These are phyloP conservation scores for Saccharomycopsis javanensis DNA, from an alignment of 805 yeast genomes.

Conservation along the genomic window DNA sequence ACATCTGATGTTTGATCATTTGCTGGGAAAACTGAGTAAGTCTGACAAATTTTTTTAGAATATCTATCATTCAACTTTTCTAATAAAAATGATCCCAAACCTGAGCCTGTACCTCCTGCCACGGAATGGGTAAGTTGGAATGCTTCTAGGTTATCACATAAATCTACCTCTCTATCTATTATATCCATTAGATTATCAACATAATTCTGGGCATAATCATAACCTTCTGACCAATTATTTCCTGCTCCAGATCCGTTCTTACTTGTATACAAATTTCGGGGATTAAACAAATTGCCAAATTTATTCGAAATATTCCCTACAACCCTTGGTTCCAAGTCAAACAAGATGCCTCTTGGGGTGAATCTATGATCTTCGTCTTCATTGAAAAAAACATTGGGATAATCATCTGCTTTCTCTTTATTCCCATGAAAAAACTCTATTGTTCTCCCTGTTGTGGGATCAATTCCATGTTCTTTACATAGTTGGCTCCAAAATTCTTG, in stretches of 20 bases:
- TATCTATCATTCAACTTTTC: constrained; percentile 75
- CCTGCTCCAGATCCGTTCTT: constrained; percentile 91
- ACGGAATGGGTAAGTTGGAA: constrained; percentile 89
- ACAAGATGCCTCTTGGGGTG: constrained; percentile 77
- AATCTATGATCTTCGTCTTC: constrained; percentile 64
- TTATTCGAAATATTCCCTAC: constrained; percentile 49
- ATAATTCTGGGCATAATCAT: constrained; percentile 57
- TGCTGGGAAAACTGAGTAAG: constrained; percentile 80
- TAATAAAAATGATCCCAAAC: constrained; percentile 75
- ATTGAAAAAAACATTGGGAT: constrained; percentile 76
- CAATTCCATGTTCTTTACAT: constrained; percentile 77
- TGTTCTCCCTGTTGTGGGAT: constrained; percentile 47
- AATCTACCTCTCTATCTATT: constrained; percentile 83
- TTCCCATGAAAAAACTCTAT: constrained; percentile 21
- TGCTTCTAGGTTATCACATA: constrained; percentile 81
- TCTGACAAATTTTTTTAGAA: constrained; percentile 71
- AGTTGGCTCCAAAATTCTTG: constrained; percentile 86
- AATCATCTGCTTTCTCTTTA: constrained; percentile 41
- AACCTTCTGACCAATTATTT: constrained; percentile 92
- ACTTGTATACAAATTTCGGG: constrained; percentile 70
- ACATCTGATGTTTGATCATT: constrained; percentile 80
- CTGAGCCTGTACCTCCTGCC: constrained; percentile 98
- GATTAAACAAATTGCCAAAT: constrained; percentile 62
- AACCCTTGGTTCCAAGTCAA: constrained; percentile 89
- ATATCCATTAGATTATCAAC: constrained; percentile 71